Base-by-base conservation (phyloP, 495 filamentous ascomycete genomes). In the Lasiosphaeriaceae sp. region DNA sequence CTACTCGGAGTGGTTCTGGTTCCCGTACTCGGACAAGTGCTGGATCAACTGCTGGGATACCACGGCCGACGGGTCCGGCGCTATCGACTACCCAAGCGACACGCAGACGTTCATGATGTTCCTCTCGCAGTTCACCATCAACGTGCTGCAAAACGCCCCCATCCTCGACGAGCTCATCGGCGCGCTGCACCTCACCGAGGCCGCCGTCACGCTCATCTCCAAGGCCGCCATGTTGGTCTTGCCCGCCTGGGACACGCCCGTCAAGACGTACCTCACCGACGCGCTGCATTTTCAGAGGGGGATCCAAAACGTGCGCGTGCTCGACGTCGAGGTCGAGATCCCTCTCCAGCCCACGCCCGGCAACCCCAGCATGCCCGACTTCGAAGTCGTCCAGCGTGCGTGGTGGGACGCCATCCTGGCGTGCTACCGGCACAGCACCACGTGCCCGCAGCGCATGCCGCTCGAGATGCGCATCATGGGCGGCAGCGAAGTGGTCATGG, bases 1-100 rank as follows among this genome's bases (percentile, higher is more conserved):
- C 54, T 82, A 81, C 47, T 62, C 71, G 0, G 80, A 83, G 57
- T 81, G 75, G 73, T 82, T 82, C 59, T 82, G 80, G 80, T 83
- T 80, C 59, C 67, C 80, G 1, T 80, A 76, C 52, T 73, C 76
- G 46, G 60, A 70, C 37, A 66, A 73, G 35, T 60, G 67, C 11
- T 80, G 77, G 72, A 70, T 80, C 17, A 80, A 82, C 58, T 76
- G 71, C 44, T 82, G 80, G 77, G 72, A 79, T 55, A 65, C 59
- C 21, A 72, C 68, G 1, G 35, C 61, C 5, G 73, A 11, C 39
- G 39, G 39, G 39, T 16, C 39, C 12, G 39, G 39, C 39, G 39
- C 39, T 4, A 17, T 43, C 39, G 74, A 75, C 22, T 81, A 80
- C 55, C 79, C 80, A 0, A 55, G 66, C 23, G 55, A 64, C 1